Conservation (phyloP, 495 filamentous ascomycete species). For the Astrothelium macrocarpum region DNA sequence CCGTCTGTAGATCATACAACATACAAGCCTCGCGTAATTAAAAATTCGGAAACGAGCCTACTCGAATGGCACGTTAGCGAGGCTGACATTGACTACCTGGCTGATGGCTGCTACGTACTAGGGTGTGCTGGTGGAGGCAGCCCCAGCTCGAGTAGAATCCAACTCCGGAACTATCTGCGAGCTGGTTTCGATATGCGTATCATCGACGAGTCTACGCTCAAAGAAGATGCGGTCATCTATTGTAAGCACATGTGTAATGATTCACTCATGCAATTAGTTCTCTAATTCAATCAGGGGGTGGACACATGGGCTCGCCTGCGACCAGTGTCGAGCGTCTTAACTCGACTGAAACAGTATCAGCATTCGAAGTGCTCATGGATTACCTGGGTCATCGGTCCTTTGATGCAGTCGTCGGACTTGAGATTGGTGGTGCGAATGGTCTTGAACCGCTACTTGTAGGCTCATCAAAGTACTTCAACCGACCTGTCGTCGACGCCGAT, state of each 20-base stretch:
- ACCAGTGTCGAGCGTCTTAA: conserved; percentile 16
- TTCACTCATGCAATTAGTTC: background rate
- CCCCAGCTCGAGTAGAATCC: conserved; percentile 32
- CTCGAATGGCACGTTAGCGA: conserved; percentile 44
- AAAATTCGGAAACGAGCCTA: conserved; percentile 23
- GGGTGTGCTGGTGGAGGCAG: conserved; percentile 51
- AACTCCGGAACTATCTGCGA: conserved; percentile 38
- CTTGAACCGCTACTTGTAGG: conserved; percentile 45
- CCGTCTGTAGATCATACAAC: conserved; percentile 34
- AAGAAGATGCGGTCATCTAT: conserved; percentile 13
- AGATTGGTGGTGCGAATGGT: conserved; percentile 48
- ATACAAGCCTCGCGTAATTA: conserved; percentile 42
- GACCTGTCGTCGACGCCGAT: conserved; percentile 45
- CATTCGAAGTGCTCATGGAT: conserved; percentile 14
- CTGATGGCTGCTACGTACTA: conserved; percentile 51
- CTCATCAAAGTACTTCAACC: conserved; percentile 38
- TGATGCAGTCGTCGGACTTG: conserved; percentile 29
- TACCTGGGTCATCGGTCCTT: conserved; percentile 14
- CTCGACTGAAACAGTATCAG: conserved; percentile 11
- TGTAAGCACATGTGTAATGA: background rate
- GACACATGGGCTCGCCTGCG: conserved; percentile 17
- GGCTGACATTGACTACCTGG: conserved; percentile 48
- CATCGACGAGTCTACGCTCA: conserved; percentile 24
- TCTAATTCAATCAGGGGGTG: conserved; percentile 7
- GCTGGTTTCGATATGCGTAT: conserved; percentile 39